Evolutionary conservation across 805 yeast species (phyloP), one percentile per base, ranked within the genome.

Genomic region (Candida koratica): DNA sequence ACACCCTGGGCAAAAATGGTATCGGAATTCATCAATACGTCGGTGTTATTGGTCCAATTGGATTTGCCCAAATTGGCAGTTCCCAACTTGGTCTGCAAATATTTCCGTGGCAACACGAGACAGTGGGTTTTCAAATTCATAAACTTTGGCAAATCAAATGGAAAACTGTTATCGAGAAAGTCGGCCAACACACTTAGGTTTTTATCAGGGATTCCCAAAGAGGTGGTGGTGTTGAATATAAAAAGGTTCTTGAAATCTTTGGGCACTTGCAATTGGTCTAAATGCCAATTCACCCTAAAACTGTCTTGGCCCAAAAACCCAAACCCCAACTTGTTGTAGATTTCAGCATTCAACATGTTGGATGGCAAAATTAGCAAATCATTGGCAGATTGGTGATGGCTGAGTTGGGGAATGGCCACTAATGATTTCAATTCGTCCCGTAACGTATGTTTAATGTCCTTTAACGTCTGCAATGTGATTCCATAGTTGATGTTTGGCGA

Each of bases 101-200:
- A 43, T 11, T 8, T n/a, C 25, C 53, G 46, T 1, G 75, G 75
- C 6, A 71, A 35, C 4, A 70, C 51, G 35, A 71, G 43, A 39
- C 56, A 59, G 41, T 59, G 63, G 41, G 69, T 71, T 4, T 52
- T 46, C 30, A 71, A 47, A 14, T 55, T 48, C 35, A 61, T 56
- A 36, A 50, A 52, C 14, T 48, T 47, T 12, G 70, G 68, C 10
- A 70, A 44, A 14, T 50, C 44, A 39, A 73, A 71, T 0, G 76
- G 75, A 4, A 64, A 54, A 3, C 61, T 47, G 6, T 48, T 45
- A 15, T 49, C 50, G 11, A 67, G 27, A 42, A 61, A 55, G 2
- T 46, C 38, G 4, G 56, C 46, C 34, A 56, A 47, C 6, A 49
- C 47, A 28, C 30, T 24, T 13, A 29, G 14, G 13, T 22, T 29